Percentiles rank a stretch among this genome's conserved stretches.
phyloP scores from a whole-genome alignment of 768 basidiomycete species.

The Infundibulicybe gibba region DNA sequence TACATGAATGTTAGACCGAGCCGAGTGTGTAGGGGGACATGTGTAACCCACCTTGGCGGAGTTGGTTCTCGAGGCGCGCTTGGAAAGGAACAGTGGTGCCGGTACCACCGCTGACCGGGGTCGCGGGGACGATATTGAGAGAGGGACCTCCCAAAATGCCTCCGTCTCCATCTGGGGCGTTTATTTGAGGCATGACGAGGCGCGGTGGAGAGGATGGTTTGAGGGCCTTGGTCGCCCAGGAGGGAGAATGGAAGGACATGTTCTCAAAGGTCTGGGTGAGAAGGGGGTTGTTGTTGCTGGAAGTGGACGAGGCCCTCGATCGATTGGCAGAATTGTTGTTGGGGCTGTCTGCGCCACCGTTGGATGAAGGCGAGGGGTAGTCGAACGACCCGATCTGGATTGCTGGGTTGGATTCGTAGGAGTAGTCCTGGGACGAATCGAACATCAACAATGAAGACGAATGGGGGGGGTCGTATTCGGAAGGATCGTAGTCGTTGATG shows the following conservation, averaged over 20 bases:
- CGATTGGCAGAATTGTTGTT: conserved; percentile 45
- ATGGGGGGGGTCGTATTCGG: conserved; percentile 64
- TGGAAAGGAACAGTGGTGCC: conserved; percentile 14
- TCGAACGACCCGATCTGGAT: conserved; percentile 40
- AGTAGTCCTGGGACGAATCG: conserved; percentile 44
- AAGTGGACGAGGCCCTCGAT: conserved; percentile 65
- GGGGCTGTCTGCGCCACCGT: conserved; percentile 33
- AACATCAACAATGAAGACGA: conserved; percentile 47
- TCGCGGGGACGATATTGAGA: conserved; percentile 80
- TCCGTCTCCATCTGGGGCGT: conserved; percentile 58
- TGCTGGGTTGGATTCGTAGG: conserved; percentile 15
- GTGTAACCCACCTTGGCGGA: too few relatives aligned
- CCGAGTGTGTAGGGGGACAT: too few relatives aligned
- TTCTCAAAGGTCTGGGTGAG: conserved; percentile 58
- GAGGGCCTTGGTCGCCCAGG: conserved; percentile 49
- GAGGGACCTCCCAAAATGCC: conserved; percentile 49
- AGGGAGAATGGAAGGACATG: conserved; percentile 63
- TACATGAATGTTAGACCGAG: too few relatives aligned
- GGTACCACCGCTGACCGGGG: conserved; percentile 67
- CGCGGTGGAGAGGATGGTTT: conserved; percentile 67
- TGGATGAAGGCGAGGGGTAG: conserved; percentile 63
- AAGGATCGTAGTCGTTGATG: conserved; percentile 62
- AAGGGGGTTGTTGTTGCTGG: conserved; percentile 34
- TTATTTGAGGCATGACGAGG: conserved; percentile 50
- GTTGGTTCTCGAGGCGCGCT: too few relatives aligned